Evolutionary conservation across 768 basidiomycete genomes (phyloP).

Genomic region (Auricularia auricula-judae): DNA sequence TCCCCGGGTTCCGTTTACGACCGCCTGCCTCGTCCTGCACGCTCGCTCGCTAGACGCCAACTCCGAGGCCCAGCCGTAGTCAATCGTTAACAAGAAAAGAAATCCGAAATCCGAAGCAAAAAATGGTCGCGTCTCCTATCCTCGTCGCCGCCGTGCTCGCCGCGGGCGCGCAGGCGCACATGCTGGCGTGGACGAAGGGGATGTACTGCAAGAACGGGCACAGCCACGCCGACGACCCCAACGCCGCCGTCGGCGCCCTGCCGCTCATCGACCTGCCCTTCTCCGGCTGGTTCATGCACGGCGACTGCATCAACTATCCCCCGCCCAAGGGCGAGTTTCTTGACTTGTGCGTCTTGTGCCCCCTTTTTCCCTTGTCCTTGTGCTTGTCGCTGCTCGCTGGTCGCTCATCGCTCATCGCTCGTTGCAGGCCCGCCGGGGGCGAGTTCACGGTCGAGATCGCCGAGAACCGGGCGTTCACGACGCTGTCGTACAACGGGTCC

Average conservation of each 20-base stretch:
- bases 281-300: constrained; percentile 2
- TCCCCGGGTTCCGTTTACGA: no score
- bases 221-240: neutral
- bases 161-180: neutral
- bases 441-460: constrained; percentile 6
- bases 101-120: no score
- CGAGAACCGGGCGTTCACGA: constrained; percentile 3
- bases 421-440: constrained; percentile 1
- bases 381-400: no score
- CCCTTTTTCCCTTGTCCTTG: no score
- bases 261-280: constrained; percentile 1
- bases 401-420: neutral
- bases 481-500: constrained; percentile 1
- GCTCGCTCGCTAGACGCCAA: no score
- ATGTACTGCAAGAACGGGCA: neutral
- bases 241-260: neutral
- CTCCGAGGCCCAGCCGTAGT: no score
- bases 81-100: no score
- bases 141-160: neutral
- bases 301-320: constrained; percentile 3
- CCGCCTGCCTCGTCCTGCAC: no score
- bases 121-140: neutral
- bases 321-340: constrained; percentile 5
- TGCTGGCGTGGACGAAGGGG: neutral
- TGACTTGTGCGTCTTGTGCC: neutral